These are phyloP conservation scores for Allium fistulosum DNA, from an alignment of 106 monocot genomes.

Conservation along the genomic window DNA sequence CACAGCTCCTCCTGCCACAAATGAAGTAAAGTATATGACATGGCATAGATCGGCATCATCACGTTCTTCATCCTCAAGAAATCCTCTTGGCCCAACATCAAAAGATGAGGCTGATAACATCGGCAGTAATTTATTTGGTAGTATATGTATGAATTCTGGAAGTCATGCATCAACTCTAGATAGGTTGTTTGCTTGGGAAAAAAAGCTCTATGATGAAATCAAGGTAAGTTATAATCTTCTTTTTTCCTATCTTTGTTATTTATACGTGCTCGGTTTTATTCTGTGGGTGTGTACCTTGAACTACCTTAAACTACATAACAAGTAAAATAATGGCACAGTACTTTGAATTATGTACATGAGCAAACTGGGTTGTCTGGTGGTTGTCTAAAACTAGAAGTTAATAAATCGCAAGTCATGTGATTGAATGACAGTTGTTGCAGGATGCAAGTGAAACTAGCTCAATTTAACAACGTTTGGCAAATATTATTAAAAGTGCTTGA, in stretches of 20 bases:
- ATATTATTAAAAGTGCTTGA: no score
- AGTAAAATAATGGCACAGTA: no score
- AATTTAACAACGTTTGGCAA: no score
- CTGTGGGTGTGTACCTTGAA: no score
- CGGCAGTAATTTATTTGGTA: constrained; percentile 30
- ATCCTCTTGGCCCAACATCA: constrained; percentile 32
- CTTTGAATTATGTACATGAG: no score
- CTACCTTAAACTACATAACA: no score
- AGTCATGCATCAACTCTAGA: constrained; percentile 95
- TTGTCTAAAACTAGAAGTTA: no score
- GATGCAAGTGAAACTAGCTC: no score
- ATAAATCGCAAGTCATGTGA: no score
- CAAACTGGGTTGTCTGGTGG: no score
- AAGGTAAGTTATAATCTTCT: constrained; percentile 41
- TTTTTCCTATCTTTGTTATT: neutral
- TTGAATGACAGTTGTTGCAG: no score
- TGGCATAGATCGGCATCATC: constrained; percentile 88
- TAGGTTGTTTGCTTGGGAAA: constrained; percentile 97
- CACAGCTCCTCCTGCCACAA: constrained; percentile 22
- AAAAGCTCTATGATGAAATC: constrained; percentile 98
- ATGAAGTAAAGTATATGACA: constrained; percentile 66
- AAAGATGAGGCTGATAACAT: constrained; percentile 40
- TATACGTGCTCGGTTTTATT: no score
- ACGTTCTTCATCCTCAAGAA: constrained; percentile 71
- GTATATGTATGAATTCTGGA: constrained; percentile 89